A percentile compares a stretch with the other conserved stretches of the same genome.
These are phyloP conservation scores for Starmerella bombi DNA, from an alignment of 805 yeast species.

Conservation along the genomic window DNA sequence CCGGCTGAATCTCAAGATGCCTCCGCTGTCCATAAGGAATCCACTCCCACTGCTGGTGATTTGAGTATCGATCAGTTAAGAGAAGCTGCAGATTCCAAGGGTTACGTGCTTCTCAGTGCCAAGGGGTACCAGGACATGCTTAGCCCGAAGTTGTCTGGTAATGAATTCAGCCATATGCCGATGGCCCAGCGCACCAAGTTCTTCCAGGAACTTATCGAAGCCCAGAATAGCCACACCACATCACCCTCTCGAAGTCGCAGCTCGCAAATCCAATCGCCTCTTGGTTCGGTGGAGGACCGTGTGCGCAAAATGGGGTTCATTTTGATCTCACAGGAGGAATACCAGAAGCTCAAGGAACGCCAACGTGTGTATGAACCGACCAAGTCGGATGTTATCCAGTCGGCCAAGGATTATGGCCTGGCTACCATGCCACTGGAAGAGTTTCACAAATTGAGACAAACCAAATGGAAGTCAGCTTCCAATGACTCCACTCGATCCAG, in stretches of 20 bases:
- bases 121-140: slow-evolving; percentile 9
- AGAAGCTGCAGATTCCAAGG: slow-evolving; percentile 3
- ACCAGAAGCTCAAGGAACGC: slow-evolving; percentile 24
- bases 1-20: slow-evolving; percentile 7
- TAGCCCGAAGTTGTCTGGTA: background rate
- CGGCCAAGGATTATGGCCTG: slow-evolving; percentile 34
- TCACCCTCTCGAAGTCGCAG: slow-evolving; percentile 1
- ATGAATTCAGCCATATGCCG: slow-evolving; percentile 9
- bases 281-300: slow-evolving; percentile 24
- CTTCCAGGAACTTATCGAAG: slow-evolving; percentile 9
- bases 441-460: slow-evolving; percentile 26
- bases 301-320: slow-evolving; percentile 26
- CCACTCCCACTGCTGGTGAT: background rate
- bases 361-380: slow-evolving; percentile 27
- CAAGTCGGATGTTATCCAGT: slow-evolving; percentile 25
- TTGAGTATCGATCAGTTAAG: slow-evolving; percentile 6
- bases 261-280: slow-evolving; percentile 1
- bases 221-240: slow-evolving; percentile 1
- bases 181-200: slow-evolving; percentile 11
- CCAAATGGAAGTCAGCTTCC: slow-evolving; percentile 6
- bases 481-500: background rate
- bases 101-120: slow-evolving; percentile 9
- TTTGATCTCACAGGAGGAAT: slow-evolving; percentile 28
- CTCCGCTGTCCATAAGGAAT: background rate
- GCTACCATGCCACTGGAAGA: slow-evolving; percentile 36